Evolutionary conservation across 345 rosid species (phyloP).

Genomic region (Hibiscus syriacus): DNA sequence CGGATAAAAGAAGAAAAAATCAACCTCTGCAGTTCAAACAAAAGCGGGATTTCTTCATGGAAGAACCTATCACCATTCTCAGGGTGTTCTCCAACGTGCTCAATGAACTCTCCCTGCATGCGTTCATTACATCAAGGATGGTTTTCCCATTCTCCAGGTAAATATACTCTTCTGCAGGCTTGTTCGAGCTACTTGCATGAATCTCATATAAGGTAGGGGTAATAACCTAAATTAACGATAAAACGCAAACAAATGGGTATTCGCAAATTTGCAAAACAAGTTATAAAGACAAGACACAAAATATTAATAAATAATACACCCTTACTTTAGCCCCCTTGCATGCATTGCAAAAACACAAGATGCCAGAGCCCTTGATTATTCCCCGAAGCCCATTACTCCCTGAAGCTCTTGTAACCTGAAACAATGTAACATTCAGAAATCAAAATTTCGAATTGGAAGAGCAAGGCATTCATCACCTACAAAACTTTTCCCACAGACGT

Average conservation of each 20-base stretch:
- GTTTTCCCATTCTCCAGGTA: constrained; percentile 62
- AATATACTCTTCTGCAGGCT: constrained; percentile 78
- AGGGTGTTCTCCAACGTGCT: constrained; percentile 54
- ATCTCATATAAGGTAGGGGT: constrained; percentile 49
- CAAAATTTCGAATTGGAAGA: neutral
- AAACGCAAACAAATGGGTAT: constrained; percentile 1
- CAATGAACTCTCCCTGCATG: constrained; percentile 54
- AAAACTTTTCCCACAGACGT: neutral
- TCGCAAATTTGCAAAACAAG: neutral
- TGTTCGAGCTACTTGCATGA: constrained; percentile 82
- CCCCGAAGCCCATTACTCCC: constrained; percentile 54
- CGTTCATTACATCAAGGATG: constrained; percentile 79
- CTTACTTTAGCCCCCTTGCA: constrained; percentile 68
- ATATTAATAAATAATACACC: neutral
- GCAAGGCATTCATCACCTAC: neutral
- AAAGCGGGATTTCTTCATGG: constrained; percentile 39
- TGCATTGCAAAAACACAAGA: constrained; percentile 61
- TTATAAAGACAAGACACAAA: neutral
- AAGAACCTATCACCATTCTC: constrained; percentile 37
- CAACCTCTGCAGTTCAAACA: constrained; percentile 90
- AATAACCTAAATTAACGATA: constrained; percentile 39
- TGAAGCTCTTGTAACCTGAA: constrained; percentile 34
- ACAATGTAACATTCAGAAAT: neutral
- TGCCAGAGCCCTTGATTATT: constrained; percentile 50
- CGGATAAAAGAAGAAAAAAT: constrained; percentile 17